Conservation (phyloP, 192 early-diverging fungal species). For the Thamnidium elegans region DNA sequence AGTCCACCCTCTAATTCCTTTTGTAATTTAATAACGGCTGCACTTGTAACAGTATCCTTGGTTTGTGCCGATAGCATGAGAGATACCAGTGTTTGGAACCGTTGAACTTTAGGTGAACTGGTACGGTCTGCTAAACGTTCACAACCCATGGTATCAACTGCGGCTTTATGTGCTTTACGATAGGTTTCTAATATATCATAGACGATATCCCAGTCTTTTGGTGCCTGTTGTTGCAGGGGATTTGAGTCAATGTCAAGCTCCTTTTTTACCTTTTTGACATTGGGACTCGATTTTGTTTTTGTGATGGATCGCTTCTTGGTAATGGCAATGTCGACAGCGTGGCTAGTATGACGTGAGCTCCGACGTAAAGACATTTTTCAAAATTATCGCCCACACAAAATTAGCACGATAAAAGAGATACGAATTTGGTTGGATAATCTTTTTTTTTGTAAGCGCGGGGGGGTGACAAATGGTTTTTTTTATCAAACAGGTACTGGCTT, state of each 20-base stretch:
- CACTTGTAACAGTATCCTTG: constrained; percentile 84
- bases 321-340: not conserved
- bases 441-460: too few relatives aligned
- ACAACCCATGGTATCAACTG: constrained; percentile 91
- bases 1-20: constrained; percentile 62
- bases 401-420: too few relatives aligned
- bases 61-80: constrained; percentile 93
- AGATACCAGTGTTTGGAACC: constrained; percentile 83
- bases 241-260: too few relatives aligned
- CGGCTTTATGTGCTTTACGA: constrained; percentile 61
- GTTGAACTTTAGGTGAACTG: constrained; percentile 33
- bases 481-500: too few relatives aligned
- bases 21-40: constrained; percentile 70
- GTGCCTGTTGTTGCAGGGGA: constrained; percentile 9
- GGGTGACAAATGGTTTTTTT: too few relatives aligned
- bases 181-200: constrained; percentile 66
- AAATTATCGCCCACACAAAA: too few relatives aligned
- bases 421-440: too few relatives aligned
- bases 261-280: not conserved
- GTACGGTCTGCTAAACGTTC: constrained; percentile 58
- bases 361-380: constrained; percentile 11
- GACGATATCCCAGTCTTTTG: constrained; percentile 61
- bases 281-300: not conserved
- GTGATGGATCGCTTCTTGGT: not conserved
- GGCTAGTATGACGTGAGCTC: not conserved